Conservation (phyloP, 192 early-diverging fungal species). For the Podila epicladia region DNA sequence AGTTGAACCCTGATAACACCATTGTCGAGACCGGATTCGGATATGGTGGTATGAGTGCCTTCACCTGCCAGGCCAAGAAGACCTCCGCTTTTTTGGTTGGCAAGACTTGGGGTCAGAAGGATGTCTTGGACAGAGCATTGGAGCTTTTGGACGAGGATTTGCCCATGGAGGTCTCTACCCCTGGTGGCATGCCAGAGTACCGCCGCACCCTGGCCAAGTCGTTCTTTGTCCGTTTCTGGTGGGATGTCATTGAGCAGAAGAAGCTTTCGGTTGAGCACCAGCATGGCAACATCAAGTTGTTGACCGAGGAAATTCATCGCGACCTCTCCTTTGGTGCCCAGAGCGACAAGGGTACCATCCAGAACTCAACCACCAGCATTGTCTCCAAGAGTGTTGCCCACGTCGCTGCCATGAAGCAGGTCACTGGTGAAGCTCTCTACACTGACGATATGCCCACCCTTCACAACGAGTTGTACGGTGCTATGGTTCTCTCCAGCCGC, state of each 20-base stretch:
- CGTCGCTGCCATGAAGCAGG: conserved; percentile 81
- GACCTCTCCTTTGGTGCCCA: conserved; percentile 55
- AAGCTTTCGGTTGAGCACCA: conserved; percentile 30
- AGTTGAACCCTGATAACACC: conserved; percentile 55
- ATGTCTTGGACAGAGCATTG: conserved; percentile 56
- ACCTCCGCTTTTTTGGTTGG: conserved; percentile 59
- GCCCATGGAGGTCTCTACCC: conserved; percentile 58
- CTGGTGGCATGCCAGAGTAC: conserved; percentile 78
- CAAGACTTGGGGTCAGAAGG: conserved; percentile 63
- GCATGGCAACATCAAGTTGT: conserved; percentile 41
- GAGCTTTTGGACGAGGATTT: conserved; percentile 47
- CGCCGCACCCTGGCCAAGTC: conserved; percentile 66
- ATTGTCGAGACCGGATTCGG: conserved; percentile 71
- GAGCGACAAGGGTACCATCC: conserved; percentile 60
- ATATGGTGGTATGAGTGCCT: conserved; percentile 84
- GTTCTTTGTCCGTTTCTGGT: conserved; percentile 77
- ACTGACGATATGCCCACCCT: conserved; percentile 83
- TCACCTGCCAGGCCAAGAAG: conserved; percentile 65
- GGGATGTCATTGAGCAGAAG: conserved; percentile 54
- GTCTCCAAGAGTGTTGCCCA: conserved; percentile 67
- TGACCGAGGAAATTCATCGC: conserved; percentile 56
- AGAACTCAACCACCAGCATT: conserved; percentile 36
- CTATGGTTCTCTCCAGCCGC: conserved; percentile 70
- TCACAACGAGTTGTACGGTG: conserved; percentile 74
- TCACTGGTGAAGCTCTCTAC: conserved; percentile 86